Conservation (phyloP, 352 stramenopile genomes). For the Pythium monospermum region DNA sequence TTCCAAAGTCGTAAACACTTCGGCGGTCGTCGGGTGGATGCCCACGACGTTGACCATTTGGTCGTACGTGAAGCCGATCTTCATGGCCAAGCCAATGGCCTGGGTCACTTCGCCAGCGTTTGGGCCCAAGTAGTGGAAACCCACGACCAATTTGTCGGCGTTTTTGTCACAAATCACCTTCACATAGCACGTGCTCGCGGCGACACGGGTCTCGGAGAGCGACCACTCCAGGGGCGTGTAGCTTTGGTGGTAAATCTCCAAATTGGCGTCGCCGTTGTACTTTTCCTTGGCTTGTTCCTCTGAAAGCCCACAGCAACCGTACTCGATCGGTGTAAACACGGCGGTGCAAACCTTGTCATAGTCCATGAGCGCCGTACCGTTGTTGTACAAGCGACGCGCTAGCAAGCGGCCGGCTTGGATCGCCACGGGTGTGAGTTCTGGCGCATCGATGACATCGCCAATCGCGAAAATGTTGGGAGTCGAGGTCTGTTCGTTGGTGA, state of each 20-base stretch:
- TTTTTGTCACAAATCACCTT: conserved; percentile 95
- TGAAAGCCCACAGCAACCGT: conserved; percentile 94
- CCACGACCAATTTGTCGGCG: conserved; percentile 88
- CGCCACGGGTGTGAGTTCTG: conserved; percentile 97
- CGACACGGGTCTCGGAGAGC: conserved; percentile 49
- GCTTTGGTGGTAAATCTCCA: conserved; percentile 96
- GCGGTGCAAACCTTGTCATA: conserved; percentile 90
- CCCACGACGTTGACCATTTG: conserved; percentile 92
- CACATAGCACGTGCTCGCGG: conserved; percentile 86
- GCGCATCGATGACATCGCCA: conserved; percentile 95
- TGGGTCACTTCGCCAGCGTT: conserved; percentile 96
- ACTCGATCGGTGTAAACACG: conserved; percentile 98
- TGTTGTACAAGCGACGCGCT: conserved; percentile 90
- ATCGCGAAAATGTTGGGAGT: conserved; percentile 96
- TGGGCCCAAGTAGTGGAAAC: conserved; percentile 97
- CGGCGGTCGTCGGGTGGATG: conserved; percentile 95
- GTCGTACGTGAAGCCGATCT: conserved; percentile 92
- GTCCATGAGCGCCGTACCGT: conserved; percentile 82
- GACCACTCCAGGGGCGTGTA: conserved; percentile 97
- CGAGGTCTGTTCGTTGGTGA: conserved; percentile 91
- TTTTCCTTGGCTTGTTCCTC: conserved; percentile 93
- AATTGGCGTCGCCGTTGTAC: conserved; percentile 86
- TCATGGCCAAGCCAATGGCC: conserved; percentile 93
- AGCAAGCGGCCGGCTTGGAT: conserved; percentile 93
- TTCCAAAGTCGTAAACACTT: conserved; percentile 93